Conservation (phyloP, 2,329 filamentous ascomycete genomes). For the Neopestalotiopsis rosae region DNA sequence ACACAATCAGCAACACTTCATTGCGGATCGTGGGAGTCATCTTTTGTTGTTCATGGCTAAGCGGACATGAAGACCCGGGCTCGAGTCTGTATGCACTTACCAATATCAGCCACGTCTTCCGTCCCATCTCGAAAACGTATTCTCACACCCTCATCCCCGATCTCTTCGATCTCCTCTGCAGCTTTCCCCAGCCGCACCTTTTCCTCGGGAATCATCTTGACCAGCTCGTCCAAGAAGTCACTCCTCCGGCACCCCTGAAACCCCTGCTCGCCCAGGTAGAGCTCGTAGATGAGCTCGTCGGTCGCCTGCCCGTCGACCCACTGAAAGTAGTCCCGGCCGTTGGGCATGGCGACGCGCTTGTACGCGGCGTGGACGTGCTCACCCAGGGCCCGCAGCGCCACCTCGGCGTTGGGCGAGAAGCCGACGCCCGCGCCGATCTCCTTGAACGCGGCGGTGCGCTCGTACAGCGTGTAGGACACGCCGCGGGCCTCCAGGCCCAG, state of each 20-base stretch:
- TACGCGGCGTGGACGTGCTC: slow-evolving; percentile 43
- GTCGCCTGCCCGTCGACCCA: slow-evolving; percentile 44
- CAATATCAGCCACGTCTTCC: slow-evolving; percentile 36
- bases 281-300: slow-evolving; percentile 37
- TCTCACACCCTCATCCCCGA: slow-evolving; percentile 27
- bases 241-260: slow-evolving; percentile 48
- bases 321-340: slow-evolving; percentile 48
- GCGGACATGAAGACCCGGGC: background rate
- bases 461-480: slow-evolving; percentile 51
- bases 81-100: slow-evolving; percentile 25
- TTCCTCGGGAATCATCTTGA: slow-evolving; percentile 33
- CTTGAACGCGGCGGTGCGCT: slow-evolving; percentile 46
- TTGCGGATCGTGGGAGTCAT: background rate
- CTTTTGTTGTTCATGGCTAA: background rate
- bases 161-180: slow-evolving; percentile 35
- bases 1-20: background rate
- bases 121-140: slow-evolving; percentile 40
- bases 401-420: slow-evolving; percentile 56
- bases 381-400: slow-evolving; percentile 47
- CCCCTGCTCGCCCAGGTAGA: slow-evolving; percentile 44
- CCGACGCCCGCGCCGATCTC: slow-evolving; percentile 59
- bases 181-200: slow-evolving; percentile 40
- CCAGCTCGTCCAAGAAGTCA: slow-evolving; percentile 47
- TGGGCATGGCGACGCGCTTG: slow-evolving; percentile 38
- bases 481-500: slow-evolving; percentile 49